Conservation (phyloP, 192 early-diverging fungal genomes). For the Dissophora ornata region DNA sequence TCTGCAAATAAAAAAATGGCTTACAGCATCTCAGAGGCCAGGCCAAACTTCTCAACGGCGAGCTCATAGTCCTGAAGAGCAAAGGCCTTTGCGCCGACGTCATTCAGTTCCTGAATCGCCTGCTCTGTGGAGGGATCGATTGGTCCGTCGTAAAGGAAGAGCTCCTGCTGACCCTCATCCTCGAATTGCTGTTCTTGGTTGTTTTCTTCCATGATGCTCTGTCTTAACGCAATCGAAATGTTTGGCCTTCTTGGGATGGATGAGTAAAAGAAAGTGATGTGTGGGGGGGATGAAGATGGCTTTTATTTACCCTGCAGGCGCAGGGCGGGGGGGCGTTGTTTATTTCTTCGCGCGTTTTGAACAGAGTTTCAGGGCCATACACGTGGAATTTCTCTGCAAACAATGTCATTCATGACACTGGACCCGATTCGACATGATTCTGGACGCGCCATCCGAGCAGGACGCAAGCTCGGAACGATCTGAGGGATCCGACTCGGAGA, state of each 20-base stretch:
- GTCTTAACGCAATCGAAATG: too few relatives aligned
- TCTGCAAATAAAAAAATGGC: slow-evolving; percentile 23
- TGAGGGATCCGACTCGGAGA: too few relatives aligned
- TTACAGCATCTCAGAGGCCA: slow-evolving; percentile 76
- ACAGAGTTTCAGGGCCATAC: too few relatives aligned
- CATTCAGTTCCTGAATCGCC: slow-evolving; percentile 61
- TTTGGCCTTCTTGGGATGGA: neutral
- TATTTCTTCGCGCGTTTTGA: too few relatives aligned
- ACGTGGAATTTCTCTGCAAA: too few relatives aligned
- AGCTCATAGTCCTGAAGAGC: slow-evolving; percentile 71
- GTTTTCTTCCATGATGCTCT: slow-evolving; percentile 22
- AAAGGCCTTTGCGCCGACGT: slow-evolving; percentile 74
- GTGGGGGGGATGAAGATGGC: too few relatives aligned
- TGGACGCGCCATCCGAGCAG: too few relatives aligned
- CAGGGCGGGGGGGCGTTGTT: neutral
- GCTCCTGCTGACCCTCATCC: slow-evolving; percentile 9
- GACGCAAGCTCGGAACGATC: too few relatives aligned
- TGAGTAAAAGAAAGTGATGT: neutral
- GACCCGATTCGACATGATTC: too few relatives aligned
- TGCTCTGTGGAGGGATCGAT: slow-evolving; percentile 40
- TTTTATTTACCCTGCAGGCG: too few relatives aligned
- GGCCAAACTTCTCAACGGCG: slow-evolving; percentile 72
- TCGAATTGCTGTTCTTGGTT: slow-evolving; percentile 5
- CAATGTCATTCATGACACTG: too few relatives aligned
- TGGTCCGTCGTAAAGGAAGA: slow-evolving; percentile 42